Conservation (phyloP, 2,329 filamentous ascomycete species). For the Nemania serpens region DNA sequence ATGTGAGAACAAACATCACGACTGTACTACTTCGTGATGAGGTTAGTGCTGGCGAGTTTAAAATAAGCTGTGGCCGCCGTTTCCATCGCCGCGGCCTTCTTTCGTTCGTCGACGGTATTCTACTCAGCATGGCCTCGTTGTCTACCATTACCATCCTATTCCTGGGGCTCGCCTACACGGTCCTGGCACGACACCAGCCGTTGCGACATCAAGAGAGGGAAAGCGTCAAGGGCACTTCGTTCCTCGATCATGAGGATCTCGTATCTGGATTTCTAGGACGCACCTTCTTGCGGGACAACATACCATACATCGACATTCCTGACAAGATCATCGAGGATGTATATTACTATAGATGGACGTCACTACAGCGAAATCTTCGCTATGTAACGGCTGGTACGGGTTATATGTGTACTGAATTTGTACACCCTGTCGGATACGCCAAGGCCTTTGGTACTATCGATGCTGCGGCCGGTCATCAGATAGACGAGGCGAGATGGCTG, state of each 20-base stretch:
- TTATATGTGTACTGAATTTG: constrained; percentile 50
- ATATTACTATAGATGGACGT: constrained; percentile 51
- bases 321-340: constrained; percentile 48
- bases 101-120: constrained; percentile 18
- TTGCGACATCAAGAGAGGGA: neutral
- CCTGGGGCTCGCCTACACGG: constrained; percentile 22
- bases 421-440: constrained; percentile 46
- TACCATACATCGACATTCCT: constrained; percentile 50
- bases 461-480: constrained; percentile 46
- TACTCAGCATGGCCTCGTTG: constrained; percentile 30
- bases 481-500: constrained; percentile 47
- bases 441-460: constrained; percentile 40
- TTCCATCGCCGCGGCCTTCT: constrained; percentile 4
- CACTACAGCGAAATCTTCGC: constrained; percentile 48
- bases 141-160: constrained; percentile 28
- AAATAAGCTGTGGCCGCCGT: constrained; percentile 7
- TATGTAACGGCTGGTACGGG: constrained; percentile 47
- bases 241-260: constrained; percentile 35
- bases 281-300: constrained; percentile 44
- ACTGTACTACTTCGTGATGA: constrained; percentile 2
- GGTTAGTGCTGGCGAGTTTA: neutral
- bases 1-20: neutral
- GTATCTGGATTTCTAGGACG: constrained; percentile 35
- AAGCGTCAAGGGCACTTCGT: constrained; percentile 31
- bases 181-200: constrained; percentile 11